Conservation (phyloP, 257 asterid species). For the Forsythia suspensa region DNA sequence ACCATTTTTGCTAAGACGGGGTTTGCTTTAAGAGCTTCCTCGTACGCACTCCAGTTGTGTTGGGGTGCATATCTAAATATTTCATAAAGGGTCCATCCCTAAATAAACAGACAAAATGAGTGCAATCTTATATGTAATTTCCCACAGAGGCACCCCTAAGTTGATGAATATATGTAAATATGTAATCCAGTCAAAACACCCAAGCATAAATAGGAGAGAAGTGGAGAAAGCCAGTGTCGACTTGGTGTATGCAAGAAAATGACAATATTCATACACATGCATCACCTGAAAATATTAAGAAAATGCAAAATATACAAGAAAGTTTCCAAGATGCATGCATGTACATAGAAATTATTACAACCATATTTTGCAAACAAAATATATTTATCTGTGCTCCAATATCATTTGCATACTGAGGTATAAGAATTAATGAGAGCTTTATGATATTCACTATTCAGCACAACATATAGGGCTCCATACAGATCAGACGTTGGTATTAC, state of each 20-base stretch:
- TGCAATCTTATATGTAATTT: not conserved
- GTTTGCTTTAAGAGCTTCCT: conserved; percentile 76
- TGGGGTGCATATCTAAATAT: conserved; percentile 84
- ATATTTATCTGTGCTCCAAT: not conserved
- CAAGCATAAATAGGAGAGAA: not conserved
- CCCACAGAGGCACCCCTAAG: not conserved
- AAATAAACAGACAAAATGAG: conserved; percentile 20
- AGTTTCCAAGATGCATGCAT: not conserved
- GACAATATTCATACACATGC: not conserved
- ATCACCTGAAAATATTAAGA: not conserved
- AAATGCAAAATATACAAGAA: not conserved
- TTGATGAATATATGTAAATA: not conserved
- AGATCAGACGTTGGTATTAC: not conserved
- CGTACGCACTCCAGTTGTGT: conserved; percentile 87
- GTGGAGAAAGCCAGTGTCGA: not conserved
- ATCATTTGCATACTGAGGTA: not conserved
- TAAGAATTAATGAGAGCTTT: not conserved
- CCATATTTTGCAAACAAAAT: not conserved
- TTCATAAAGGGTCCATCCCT: conserved; percentile 90
- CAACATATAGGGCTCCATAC: not conserved
- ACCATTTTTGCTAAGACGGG: conserved; percentile 86
- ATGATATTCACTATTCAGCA: not conserved
- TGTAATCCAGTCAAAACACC: not conserved
- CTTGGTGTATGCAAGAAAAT: not conserved
- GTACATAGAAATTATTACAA: not conserved